phyloP scores from a whole-genome alignment of 2,329 filamentous ascomycete genomes.

The Xylariaceae sp. region DNA sequence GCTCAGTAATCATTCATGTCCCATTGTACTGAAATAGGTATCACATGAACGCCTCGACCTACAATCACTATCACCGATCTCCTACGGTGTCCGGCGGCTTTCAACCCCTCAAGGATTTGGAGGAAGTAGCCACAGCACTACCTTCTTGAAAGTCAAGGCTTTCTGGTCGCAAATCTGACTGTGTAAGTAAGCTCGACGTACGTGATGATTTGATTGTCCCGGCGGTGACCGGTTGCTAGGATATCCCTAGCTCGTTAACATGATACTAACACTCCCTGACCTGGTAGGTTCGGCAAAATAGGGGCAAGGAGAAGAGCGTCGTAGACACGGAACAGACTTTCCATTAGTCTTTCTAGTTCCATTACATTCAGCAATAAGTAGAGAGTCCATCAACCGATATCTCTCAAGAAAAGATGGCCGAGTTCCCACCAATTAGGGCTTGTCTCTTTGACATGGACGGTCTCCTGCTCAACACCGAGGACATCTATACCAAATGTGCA shows the following conservation, averaged over 20 bases:
- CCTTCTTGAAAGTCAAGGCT: neutral
- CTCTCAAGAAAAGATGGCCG: neutral
- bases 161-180: too few relatives aligned
- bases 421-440: conserved; percentile 55
- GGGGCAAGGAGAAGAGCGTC: neutral
- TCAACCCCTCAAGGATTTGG: neutral
- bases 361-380: too few relatives aligned
- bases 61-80: conserved; percentile 11
- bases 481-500: conserved; percentile 63
- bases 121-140: neutral
- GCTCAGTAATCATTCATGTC: too few relatives aligned
- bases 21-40: too few relatives aligned
- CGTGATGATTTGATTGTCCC: neutral
- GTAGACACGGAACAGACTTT: neutral
- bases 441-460: conserved; percentile 82
- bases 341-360: conserved; percentile 1
- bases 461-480: conserved; percentile 70
- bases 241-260: neutral
- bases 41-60: too few relatives aligned
- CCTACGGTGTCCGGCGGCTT: conserved; percentile 26
- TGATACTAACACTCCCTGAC: conserved; percentile 1
- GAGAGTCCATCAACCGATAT: too few relatives aligned
- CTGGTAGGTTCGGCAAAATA: neutral
- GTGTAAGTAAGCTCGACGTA: too few relatives aligned
- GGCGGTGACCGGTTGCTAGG: neutral